Percentiles rank a stretch among this genome's conserved stretches.
These are phyloP conservation scores for Macaranga tanarius DNA, from an alignment of 441 rosid species.

Conservation along the genomic window DNA sequence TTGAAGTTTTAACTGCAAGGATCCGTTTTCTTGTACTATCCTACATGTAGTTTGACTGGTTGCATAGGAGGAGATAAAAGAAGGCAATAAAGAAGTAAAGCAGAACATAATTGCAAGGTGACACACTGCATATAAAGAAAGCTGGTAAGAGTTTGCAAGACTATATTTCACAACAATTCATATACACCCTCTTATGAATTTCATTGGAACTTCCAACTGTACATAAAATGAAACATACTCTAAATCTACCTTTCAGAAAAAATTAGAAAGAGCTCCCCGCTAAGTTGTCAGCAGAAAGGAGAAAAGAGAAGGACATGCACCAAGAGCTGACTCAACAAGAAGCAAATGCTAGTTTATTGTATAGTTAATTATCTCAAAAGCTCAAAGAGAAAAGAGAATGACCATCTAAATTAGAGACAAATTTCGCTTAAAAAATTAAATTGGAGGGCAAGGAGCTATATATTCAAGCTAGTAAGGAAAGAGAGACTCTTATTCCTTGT, in stretches of 20 bases:
- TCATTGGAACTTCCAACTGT: conserved; percentile 43
- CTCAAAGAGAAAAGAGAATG: conserved; percentile 37
- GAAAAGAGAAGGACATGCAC: conserved; percentile 27
- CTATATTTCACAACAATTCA: conserved; percentile 45
- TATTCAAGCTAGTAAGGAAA: conserved; percentile 47
- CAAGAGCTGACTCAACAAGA: conserved; percentile 38
- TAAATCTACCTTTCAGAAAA: conserved; percentile 42
- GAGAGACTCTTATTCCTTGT: conserved; percentile 72
- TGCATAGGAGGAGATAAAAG: not conserved
- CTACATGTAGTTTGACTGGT: conserved; percentile 4
- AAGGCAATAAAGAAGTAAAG: not conserved
- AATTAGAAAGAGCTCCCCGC: conserved; percentile 36
- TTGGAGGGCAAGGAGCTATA: conserved; percentile 38
- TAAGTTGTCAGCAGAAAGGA: conserved; percentile 34
- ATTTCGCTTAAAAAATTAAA: conserved; percentile 30
- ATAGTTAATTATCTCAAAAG: conserved; percentile 45
- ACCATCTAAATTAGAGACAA: conserved; percentile 45
- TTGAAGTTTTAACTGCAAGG: not conserved
- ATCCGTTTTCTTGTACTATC: conserved; percentile 5
- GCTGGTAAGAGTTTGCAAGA: conserved; percentile 24
- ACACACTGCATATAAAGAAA: conserved; percentile 17
- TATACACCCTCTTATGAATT: conserved; percentile 38
- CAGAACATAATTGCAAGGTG: conserved; percentile 2
- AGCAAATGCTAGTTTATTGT: conserved; percentile 43
- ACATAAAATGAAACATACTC: conserved; percentile 39